These are phyloP conservation scores for Leishmania tropica DNA, from an alignment of 208 protist species.

Conservation along the genomic window DNA sequence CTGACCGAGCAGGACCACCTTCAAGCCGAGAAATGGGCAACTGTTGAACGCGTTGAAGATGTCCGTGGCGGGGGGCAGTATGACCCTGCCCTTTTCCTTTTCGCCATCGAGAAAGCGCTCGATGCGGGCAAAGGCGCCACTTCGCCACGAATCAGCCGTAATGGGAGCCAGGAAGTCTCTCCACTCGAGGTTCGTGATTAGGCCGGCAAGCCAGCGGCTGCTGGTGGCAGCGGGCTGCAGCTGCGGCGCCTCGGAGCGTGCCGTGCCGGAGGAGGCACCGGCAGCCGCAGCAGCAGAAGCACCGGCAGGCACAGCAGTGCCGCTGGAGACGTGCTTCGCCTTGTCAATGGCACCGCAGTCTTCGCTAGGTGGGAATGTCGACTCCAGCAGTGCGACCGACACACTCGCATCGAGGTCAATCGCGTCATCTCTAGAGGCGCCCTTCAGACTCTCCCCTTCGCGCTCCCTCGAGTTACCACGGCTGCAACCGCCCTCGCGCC, in stretches of 20 bases:
- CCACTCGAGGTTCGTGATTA: slow-evolving; percentile 61
- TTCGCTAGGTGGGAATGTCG: no score
- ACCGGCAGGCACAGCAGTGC: background rate
- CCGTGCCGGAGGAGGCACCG: background rate
- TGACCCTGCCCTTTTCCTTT: slow-evolving; percentile 32
- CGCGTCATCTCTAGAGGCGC: background rate
- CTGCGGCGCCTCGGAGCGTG: background rate
- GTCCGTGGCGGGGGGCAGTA: slow-evolving; percentile 80
- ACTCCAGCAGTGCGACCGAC: background rate
- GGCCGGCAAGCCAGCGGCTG: slow-evolving; percentile 43
- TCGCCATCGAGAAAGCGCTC: slow-evolving; percentile 75
- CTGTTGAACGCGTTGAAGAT: slow-evolving; percentile 94
- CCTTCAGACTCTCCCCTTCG: background rate
- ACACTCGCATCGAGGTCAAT: slow-evolving; percentile 6
- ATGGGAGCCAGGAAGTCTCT: slow-evolving; percentile 61
- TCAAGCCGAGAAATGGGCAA: slow-evolving; percentile 87
- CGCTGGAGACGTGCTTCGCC: background rate
- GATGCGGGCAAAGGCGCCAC: slow-evolving; percentile 57
- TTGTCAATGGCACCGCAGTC: background rate
- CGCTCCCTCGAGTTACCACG: background rate
- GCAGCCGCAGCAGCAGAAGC: background rate
- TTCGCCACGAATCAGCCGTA: slow-evolving; percentile 34
- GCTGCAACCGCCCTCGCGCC: background rate
- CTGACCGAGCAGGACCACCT: slow-evolving; percentile 97
- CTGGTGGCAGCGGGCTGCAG: background rate